Conservation (phyloP, 2,329 filamentous ascomycete species). For the Thelonectria olida region DNA sequence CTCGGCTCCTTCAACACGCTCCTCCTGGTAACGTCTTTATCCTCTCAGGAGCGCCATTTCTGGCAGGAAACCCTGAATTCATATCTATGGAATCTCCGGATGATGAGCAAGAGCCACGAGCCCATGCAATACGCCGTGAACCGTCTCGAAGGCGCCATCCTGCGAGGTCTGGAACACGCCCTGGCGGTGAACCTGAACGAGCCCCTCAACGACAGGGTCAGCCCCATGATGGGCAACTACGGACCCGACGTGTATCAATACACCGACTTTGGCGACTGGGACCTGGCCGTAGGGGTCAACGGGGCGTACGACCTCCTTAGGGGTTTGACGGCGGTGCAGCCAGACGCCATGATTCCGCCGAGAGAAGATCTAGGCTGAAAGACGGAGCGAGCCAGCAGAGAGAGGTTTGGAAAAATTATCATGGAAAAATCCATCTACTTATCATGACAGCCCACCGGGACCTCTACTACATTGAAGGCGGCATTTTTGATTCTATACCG, state of each 20-base stretch:
- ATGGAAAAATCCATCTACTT: slow-evolving; percentile 22
- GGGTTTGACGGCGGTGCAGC: slow-evolving; percentile 33
- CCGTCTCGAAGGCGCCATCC: slow-evolving; percentile 48
- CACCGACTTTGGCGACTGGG: slow-evolving; percentile 48
- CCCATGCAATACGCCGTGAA: slow-evolving; percentile 50
- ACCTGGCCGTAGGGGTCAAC: slow-evolving; percentile 38
- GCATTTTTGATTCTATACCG: slow-evolving; percentile 28
- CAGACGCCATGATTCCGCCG: slow-evolving; percentile 34
- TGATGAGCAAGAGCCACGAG: slow-evolving; percentile 48
- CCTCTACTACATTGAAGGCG: slow-evolving; percentile 29
- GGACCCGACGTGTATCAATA: slow-evolving; percentile 42
- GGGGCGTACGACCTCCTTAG: slow-evolving; percentile 44
- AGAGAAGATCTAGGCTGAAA: slow-evolving; percentile 35
- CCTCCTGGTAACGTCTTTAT: slow-evolving; percentile 46
- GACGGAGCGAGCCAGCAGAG: background rate
- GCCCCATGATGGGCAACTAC: slow-evolving; percentile 40
- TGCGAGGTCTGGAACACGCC: slow-evolving; percentile 49
- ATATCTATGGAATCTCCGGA: slow-evolving; percentile 46
- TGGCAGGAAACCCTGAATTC: slow-evolving; percentile 47
- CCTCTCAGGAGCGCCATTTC: slow-evolving; percentile 43
- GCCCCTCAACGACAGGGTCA: slow-evolving; percentile 42
- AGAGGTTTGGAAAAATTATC: slow-evolving; percentile 1
- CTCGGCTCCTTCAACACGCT: slow-evolving; percentile 51
- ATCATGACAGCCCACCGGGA: slow-evolving; percentile 21
- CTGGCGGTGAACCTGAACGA: slow-evolving; percentile 47